Percentiles rank a stretch among this genome's conserved stretches.
Conservation (phyloP, 2,329 filamentous ascomycete species). For the Fusarium humuli region DNA sequence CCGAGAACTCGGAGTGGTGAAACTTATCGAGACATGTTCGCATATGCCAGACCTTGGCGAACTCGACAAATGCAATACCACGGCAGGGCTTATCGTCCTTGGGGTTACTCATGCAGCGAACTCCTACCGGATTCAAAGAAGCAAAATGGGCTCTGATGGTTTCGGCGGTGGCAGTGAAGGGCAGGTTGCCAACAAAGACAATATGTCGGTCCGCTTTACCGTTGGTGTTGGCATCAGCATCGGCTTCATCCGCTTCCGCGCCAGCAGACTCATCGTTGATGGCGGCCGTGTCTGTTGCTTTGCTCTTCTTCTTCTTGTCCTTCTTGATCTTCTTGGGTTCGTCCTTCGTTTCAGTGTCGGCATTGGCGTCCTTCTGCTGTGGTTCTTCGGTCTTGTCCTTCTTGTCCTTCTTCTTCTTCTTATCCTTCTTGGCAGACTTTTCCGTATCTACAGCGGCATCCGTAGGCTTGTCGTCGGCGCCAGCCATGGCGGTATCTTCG, state of each 20-base stretch:
- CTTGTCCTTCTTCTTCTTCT: constrained; percentile 49
- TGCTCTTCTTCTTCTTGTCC: constrained; percentile 46
- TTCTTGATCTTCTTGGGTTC: constrained; percentile 52
- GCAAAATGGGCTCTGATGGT: constrained; percentile 81
- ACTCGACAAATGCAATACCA: constrained; percentile 90
- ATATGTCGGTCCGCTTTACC: constrained; percentile 50
- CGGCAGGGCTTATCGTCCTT: constrained; percentile 70
- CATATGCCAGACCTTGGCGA: constrained; percentile 87
- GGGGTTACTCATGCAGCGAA: constrained; percentile 78
- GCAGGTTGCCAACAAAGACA: constrained; percentile 77
- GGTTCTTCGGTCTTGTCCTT: constrained; percentile 44
- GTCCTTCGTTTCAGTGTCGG: constrained; percentile 44
- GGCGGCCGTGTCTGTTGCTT: constrained; percentile 36
- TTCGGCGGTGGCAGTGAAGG: constrained; percentile 80
- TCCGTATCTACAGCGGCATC: constrained; percentile 33
- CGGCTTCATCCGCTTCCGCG: constrained; percentile 29
- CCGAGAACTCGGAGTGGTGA: constrained; percentile 83
- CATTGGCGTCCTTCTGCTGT: constrained; percentile 27
- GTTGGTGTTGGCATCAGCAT: constrained; percentile 29
- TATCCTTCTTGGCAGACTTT: constrained; percentile 44
- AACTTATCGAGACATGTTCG: constrained; percentile 91
- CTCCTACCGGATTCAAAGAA: constrained; percentile 64
- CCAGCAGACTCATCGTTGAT: constrained; percentile 16
- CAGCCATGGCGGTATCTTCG: constrained; percentile 42
- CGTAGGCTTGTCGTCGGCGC: constrained; percentile 40